Conservation (phyloP, 306 rosid genomes). For the Lathyrus tuberosus region DNA sequence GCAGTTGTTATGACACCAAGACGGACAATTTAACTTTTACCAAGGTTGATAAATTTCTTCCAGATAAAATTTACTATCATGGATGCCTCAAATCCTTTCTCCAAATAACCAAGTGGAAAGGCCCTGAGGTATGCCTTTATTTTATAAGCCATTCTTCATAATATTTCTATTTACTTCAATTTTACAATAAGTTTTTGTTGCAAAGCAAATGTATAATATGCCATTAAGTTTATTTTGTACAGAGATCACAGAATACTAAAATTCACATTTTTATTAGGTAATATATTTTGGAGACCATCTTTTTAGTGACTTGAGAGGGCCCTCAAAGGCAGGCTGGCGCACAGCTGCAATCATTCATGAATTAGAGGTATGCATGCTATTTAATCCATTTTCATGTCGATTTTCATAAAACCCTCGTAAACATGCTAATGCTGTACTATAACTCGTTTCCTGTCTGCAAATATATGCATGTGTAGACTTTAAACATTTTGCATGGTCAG, state of each 20-base stretch:
- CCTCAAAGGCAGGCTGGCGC: slow-evolving; percentile 99
- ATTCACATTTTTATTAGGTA: slow-evolving; percentile 55
- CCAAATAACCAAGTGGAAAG: slow-evolving; percentile 89
- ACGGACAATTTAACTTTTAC: slow-evolving; percentile 84
- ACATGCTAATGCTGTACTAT: slow-evolving; percentile 19
- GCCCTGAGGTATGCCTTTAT: slow-evolving; percentile 79
- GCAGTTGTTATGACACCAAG: slow-evolving; percentile 80
- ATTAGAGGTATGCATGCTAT: slow-evolving; percentile 62
- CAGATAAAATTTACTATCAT: slow-evolving; percentile 75
- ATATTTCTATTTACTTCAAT: slow-evolving; percentile 26
- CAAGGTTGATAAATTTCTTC: slow-evolving; percentile 84
- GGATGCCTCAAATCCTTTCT: slow-evolving; percentile 97
- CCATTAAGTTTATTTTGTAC: slow-evolving; percentile 30
- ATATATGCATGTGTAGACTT: background rate
- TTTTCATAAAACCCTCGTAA: slow-evolving; percentile 6
- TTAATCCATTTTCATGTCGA: slow-evolving; percentile 23
- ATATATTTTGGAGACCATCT: slow-evolving; percentile 99
- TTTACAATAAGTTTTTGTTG: slow-evolving; percentile 28
- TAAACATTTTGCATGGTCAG: slow-evolving; percentile 6
- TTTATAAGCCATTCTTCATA: slow-evolving; percentile 27
- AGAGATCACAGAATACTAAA: slow-evolving; percentile 31
- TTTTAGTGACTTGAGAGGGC: slow-evolving; percentile 95
- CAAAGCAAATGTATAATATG: slow-evolving; percentile 5
- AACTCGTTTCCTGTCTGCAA: slow-evolving; percentile 6
- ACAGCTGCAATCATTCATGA: slow-evolving; percentile 96